Base-by-base conservation (phyloP, 345 rosid species). In the Carallia brachiata region DNA sequence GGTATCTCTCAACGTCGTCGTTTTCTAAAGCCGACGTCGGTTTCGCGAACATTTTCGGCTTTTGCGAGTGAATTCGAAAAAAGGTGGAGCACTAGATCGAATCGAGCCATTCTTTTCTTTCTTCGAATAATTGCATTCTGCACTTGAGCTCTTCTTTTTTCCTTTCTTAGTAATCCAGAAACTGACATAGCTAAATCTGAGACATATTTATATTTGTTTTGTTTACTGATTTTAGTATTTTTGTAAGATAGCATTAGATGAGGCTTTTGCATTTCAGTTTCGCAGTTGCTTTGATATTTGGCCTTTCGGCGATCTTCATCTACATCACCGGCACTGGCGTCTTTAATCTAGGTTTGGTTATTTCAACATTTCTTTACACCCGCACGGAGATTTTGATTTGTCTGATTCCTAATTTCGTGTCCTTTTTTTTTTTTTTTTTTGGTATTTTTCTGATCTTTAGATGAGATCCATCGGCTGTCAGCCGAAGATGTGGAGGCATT, bases 301-400 rank as follows among this genome's bases (percentile, higher is more conserved):
- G 97, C 36, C 32, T 88, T 70, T 82, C 86, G 6, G 92, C 89
- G n/a, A 85, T 94, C 65, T 79, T 90, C 80, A 83, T 91, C 75
- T 92, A 89, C 83, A 81, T 90, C 76, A 67, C 82, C 72, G 99
- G 97, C 74, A 67, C 82, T 72, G 99, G 97, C 74, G 79, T 95
- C 82, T 84, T 97, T 52, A 71, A 78, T 83, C 82, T 82, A 60
- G 70, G 97, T 23, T 23, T 23, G 23, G 23, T 92, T 10, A 44
- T 16, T 12, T 44, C 17, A 77, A 61, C 80, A 10, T 40, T 8
- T 44, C 65, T 10, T 27, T 28, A 17, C 13, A 0, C 53, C 7
- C 48, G 15, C 16, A 1, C 6, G 0, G 6, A 2, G 1, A 8
- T 39, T 1, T 30, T 12, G 61, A 0, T 17, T 19, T 52, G 62